phyloP scores from a whole-genome alignment of 139 green algal genomes.

The Chlorella sp. region DNA sequence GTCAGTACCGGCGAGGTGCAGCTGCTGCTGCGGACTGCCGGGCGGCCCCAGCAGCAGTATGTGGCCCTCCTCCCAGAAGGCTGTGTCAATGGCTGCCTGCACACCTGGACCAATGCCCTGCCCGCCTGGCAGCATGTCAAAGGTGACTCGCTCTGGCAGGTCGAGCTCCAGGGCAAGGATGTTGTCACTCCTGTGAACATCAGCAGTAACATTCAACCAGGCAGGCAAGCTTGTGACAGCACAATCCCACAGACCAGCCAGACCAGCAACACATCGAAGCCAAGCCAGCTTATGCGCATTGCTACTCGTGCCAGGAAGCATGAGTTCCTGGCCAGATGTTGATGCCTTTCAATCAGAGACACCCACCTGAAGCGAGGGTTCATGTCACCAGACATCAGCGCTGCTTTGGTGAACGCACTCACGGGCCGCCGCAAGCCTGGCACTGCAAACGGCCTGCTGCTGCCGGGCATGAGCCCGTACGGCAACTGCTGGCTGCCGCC shows the following conservation, averaged over 20 bases:
- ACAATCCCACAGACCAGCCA: no score
- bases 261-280: no score
- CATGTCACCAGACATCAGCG: no score
- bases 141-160: conserved; percentile 62
- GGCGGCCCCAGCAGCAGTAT: conserved; percentile 39
- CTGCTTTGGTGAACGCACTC: no score
- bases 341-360: neutral
- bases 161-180: conserved; percentile 70
- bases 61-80: conserved; percentile 45
- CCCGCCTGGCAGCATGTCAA: no score
- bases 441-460: neutral
- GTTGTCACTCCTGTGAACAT: conserved; percentile 61
- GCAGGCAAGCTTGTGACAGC: no score
- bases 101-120: conserved; percentile 29
- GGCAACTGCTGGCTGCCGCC: conserved; percentile 18
- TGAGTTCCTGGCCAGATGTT: no score
- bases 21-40: neutral
- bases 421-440: neutral
- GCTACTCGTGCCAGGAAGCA: no score
- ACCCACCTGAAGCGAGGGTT: neutral
- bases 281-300: no score
- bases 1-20: neutral
- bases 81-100: conserved; percentile 47
- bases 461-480: conserved; percentile 48
- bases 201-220: no score